phyloP scores from a whole-genome alignment of 2,329 filamentous ascomycete species.

The Lecanicillium sp. region DNA sequence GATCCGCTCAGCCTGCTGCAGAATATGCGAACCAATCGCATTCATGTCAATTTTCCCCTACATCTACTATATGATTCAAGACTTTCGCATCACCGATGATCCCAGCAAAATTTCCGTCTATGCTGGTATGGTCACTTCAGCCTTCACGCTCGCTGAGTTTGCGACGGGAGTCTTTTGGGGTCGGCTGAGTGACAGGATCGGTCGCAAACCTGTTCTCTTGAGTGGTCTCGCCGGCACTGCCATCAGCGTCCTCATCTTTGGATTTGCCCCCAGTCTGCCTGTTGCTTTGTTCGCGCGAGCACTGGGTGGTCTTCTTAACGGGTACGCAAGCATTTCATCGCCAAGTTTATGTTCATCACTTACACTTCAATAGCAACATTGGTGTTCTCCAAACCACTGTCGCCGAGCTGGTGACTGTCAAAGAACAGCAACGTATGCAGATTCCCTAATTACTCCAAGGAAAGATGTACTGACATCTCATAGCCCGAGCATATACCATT shows the following conservation, averaged over 20 bases:
- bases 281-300: constrained; percentile 83
- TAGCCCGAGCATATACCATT: constrained; percentile 87
- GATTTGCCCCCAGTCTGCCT: constrained; percentile 76
- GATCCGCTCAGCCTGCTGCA: constrained; percentile 64
- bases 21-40: constrained; percentile 96
- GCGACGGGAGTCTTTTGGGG: constrained; percentile 91
- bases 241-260: constrained; percentile 86
- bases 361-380: constrained; percentile 89
- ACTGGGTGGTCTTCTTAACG: constrained; percentile 85
- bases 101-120: constrained; percentile 81
- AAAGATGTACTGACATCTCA: constrained; percentile 22
- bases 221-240: constrained; percentile 87
- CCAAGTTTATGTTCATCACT: too few species aligned
- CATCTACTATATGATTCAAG: constrained; percentile 94
- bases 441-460: background rate
- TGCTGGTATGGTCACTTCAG: constrained; percentile 91
- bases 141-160: constrained; percentile 95
- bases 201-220: constrained; percentile 86
- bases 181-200: constrained; percentile 81
- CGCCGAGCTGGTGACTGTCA: constrained; percentile 84
- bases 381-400: constrained; percentile 94
- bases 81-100: constrained; percentile 78
- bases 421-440: constrained; percentile 79
- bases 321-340: constrained; percentile 48
- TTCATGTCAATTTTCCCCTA: constrained; percentile 99